Evolutionary conservation across 257 asterid genomes (phyloP), one percentile per base, ranked within the genome.

Genomic region (Coffea canephora): DNA sequence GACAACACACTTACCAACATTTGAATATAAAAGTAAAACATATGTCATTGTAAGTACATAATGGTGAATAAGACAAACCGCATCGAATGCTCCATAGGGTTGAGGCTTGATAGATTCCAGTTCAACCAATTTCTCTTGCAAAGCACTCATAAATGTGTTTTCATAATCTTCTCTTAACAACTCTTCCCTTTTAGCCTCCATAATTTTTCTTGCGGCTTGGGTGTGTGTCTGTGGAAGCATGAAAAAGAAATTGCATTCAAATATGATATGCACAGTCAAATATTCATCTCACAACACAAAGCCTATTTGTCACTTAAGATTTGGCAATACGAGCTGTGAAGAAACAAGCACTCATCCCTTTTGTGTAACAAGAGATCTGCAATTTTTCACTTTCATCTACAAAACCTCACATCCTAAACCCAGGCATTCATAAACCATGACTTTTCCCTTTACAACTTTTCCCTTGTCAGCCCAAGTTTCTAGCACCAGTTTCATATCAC

Each of bases 71-170:
- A n/a, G 82, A 80, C 76, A 84, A 85, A 93, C 98, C 92, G 97
- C 97, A 83, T 89, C 97, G 46, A 85, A 41, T 41, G 97, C 88
- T 77, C 97, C 98, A 80, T 94, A 94, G 1, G 97, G 97, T 66
- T 50, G 91, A 78, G 92, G 97, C 84, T 92, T 92, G 66, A 77
- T 74, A 6, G 89, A 89, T 79, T 94, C 98, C 84, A 92, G 91
- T 62, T 82, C 89, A 72, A 85, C 91, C 88, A 94, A 82, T 71
- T 87, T 83, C 25, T 69, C 87, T 62, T 86, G 76, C 92, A 92
- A 84, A 68, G 94, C 57, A 55, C 67, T 78, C 64, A 73, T 79
- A 52, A 77, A 66, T 76, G 7, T 79, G 79, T 86, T 87, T 84
- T 78, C 89, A 78, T 88, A 81, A 79, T 91, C 89, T 87, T 91